Evolutionary conservation across 108 stramenopile species (phyloP).

Genomic region (Aureococcus anophagefferens): DNA sequence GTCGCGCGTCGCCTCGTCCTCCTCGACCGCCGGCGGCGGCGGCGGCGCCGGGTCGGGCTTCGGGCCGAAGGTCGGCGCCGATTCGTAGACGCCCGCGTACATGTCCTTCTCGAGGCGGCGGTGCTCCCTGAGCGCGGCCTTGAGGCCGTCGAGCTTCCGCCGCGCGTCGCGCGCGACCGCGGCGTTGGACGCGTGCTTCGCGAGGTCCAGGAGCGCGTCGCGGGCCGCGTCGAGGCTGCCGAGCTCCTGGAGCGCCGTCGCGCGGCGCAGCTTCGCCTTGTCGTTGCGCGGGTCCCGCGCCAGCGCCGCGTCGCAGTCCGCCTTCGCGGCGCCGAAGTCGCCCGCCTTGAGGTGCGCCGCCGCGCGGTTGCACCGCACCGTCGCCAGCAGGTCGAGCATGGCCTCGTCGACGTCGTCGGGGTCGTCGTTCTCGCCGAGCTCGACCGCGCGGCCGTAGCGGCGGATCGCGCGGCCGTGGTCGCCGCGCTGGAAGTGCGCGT

Average conservation of each 20-base stretch:
- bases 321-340: neutral
- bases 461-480: neutral
- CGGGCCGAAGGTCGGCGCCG: too few species aligned
- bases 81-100: too few species aligned
- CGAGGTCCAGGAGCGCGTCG: too few species aligned
- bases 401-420: neutral
- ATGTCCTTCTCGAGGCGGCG: too few species aligned
- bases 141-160: too few species aligned
- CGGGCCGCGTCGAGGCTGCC: neutral
- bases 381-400: neutral
- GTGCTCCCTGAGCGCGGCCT: too few species aligned
- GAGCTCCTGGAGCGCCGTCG: slow-evolving; percentile 4
- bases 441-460: neutral
- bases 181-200: too few species aligned
- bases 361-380: neutral
- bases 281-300: neutral
- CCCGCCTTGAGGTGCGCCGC: neutral
- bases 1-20: too few species aligned
- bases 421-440: neutral
- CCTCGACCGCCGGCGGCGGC: too few species aligned
- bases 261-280: neutral
- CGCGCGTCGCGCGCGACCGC: too few species aligned
- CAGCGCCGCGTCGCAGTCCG: neutral
- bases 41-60: too few species aligned
- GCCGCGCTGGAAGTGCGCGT: neutral